These are phyloP conservation scores for Singerocomus rubriflavus DNA, from an alignment of 1,284 basidiomycete species.

Conservation along the genomic window DNA sequence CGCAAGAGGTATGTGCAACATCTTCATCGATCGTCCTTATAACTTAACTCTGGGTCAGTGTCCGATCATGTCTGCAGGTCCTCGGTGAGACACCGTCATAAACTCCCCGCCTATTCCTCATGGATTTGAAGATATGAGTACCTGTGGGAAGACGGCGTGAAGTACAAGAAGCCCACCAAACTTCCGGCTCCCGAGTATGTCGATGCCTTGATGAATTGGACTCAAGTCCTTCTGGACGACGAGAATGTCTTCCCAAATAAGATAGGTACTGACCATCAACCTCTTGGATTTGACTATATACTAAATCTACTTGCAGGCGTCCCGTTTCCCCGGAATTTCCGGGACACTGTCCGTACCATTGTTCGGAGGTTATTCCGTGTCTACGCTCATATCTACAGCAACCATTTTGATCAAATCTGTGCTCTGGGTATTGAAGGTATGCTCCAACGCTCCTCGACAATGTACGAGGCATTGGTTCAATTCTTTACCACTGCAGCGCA, in stretches of 20 bases:
- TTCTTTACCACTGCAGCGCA: conserved; percentile 63
- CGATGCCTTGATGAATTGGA: conserved; percentile 99
- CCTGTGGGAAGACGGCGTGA: conserved; percentile 95
- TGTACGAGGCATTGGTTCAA: neutral
- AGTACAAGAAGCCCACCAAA: conserved; percentile 91
- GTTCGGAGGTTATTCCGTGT: conserved; percentile 92
- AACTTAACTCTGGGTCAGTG: conserved; percentile 53
- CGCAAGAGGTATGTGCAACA: conserved; percentile 68
- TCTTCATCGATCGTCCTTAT: conserved; percentile 10
- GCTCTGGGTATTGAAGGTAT: conserved; percentile 96
- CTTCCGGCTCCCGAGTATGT: conserved; percentile 96
- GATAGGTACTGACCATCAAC: conserved; percentile 59
- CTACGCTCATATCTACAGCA: conserved; percentile 99
- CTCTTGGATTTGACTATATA: neutral
- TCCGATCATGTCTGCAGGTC: conserved; percentile 98
- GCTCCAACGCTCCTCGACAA: conserved; percentile 12
- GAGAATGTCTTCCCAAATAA: conserved; percentile 93
- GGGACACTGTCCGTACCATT: conserved; percentile 89
- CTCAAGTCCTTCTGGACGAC: conserved; percentile 91
- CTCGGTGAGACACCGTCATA: conserved; percentile 59
- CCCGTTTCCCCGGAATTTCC: conserved; percentile 90
- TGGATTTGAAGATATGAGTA: conserved; percentile 75
- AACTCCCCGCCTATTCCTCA: conserved; percentile 13
- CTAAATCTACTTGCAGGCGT: conserved; percentile 54
- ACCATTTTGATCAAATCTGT: conserved; percentile 99